phyloP scores from a whole-genome alignment of 495 filamentous ascomycete genomes.

The Pseudevernia furfuracea region DNA sequence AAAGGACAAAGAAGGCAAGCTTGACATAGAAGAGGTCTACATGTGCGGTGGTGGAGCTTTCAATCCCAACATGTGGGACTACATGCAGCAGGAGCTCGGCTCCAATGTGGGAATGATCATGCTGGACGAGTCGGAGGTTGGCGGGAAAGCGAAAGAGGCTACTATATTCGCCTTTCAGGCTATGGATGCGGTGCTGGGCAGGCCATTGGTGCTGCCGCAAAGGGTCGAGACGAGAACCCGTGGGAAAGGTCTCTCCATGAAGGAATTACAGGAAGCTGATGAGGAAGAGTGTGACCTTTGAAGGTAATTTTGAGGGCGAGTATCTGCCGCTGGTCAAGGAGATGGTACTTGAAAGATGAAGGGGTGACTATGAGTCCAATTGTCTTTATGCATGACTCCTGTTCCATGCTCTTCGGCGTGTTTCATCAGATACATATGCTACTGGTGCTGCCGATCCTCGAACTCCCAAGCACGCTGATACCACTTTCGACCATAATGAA shows the following conservation, averaged over 20 bases:
- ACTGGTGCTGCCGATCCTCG: too few species aligned
- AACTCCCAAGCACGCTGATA: too few species aligned
- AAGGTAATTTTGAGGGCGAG: background rate
- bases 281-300: background rate
- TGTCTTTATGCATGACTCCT: too few species aligned
- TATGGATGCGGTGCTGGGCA: background rate
- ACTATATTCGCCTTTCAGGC: background rate
- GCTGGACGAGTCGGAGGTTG: background rate
- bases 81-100: background rate
- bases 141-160: background rate
- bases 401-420: too few species aligned
- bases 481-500: too few species aligned
- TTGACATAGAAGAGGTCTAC: background rate
- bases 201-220: background rate
- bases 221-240: background rate
- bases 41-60: background rate
- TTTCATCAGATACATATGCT: too few species aligned
- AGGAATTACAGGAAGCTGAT: background rate
- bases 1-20: background rate
- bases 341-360: background rate
- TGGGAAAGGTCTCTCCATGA: background rate
- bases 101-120: background rate
- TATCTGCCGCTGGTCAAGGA: background rate
- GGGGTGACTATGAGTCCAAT: background rate
- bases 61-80: background rate